Evolutionary conservation across 2,329 filamentous ascomycete genomes (phyloP).

Genomic region (Xylaria multiplex): DNA sequence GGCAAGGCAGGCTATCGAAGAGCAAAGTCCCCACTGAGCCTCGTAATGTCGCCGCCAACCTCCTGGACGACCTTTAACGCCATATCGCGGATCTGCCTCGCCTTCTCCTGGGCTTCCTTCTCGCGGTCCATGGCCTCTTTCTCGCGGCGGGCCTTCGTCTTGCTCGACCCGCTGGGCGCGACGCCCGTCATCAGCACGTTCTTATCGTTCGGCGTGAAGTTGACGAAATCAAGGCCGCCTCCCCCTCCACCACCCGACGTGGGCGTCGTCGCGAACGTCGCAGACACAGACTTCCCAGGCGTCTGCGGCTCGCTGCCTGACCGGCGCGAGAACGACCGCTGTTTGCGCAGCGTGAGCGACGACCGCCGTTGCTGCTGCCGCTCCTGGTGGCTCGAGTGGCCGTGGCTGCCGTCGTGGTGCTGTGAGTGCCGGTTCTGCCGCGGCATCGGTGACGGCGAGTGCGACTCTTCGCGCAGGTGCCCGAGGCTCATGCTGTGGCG

Average conservation of each 20-base stretch:
- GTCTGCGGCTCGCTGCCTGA: conserved; percentile 35
- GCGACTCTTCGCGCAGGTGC: conserved; percentile 45
- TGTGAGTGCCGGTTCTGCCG: not conserved
- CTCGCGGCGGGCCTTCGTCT: conserved; percentile 93
- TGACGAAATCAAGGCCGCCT: conserved; percentile 75
- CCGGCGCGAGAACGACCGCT: conserved; percentile 51
- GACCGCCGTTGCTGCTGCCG: conserved; percentile 41
- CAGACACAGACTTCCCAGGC: conserved; percentile 14
- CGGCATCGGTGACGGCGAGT: conserved; percentile 53
- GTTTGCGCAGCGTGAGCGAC: conserved; percentile 50
- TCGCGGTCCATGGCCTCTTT: conserved; percentile 89
- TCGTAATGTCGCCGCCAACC: conserved; percentile 73
- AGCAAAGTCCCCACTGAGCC: conserved; percentile 60
- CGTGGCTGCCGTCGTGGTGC: not conserved
- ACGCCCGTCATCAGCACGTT: conserved; percentile 86
- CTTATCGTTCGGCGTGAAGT: conserved; percentile 86
- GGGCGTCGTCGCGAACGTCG: conserved; percentile 10
- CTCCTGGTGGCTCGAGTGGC: conserved; percentile 30
- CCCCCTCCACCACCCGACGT: conserved; percentile 37
- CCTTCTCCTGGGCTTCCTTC: conserved; percentile 83
- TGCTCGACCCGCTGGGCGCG: conserved; percentile 87
- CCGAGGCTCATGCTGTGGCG: conserved; percentile 47
- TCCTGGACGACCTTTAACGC: conserved; percentile 75
- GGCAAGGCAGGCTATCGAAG: not conserved
- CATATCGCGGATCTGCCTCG: conserved; percentile 73